Percentiles rank a stretch among this genome's conserved stretches.
These are phyloP conservation scores for Ophiostoma populinum DNA, from an alignment of 2,329 filamentous ascomycete genomes.

Conservation along the genomic window DNA sequence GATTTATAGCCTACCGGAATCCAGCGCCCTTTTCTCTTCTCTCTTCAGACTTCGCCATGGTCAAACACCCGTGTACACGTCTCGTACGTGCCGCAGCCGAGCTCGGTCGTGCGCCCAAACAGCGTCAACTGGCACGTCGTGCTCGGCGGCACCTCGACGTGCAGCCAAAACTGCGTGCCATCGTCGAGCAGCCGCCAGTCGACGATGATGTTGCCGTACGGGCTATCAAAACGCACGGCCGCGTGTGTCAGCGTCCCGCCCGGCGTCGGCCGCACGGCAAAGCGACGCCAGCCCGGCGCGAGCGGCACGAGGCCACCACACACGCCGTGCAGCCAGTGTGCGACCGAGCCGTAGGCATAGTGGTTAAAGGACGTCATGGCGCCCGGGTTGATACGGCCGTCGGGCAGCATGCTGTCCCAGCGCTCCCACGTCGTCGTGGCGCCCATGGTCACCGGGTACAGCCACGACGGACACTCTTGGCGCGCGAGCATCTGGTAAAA, in stretches of 20 bases:
- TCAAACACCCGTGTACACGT: too few species aligned
- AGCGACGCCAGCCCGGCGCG: slow-evolving; percentile 1
- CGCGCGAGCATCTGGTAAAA: slow-evolving; percentile 20
- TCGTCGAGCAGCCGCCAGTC: too few species aligned
- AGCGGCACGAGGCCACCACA: slow-evolving; percentile 1
- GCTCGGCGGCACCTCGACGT: too few species aligned
- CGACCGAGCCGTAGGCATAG: slow-evolving; percentile 20
- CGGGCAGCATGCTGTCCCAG: slow-evolving; percentile 23
- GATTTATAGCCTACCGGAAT: too few species aligned
- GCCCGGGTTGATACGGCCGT: slow-evolving; percentile 21
- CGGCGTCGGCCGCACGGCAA: slow-evolving; percentile 1
- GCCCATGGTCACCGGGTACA: slow-evolving; percentile 22
- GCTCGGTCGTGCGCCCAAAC: too few species aligned
- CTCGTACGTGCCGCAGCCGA: too few species aligned
- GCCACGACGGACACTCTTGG: slow-evolving; percentile 19
- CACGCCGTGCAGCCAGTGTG: slow-evolving; percentile 2
- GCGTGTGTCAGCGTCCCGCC: not conserved
- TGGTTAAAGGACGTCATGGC: slow-evolving; percentile 25
- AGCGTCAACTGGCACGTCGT: too few species aligned
- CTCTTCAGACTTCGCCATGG: too few species aligned
- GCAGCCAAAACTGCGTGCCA: too few species aligned
- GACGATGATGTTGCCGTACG: not conserved
- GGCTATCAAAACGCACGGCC: not conserved
- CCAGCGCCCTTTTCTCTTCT: too few species aligned
- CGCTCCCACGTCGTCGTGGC: slow-evolving; percentile 24